These are phyloP conservation scores for Mycena alexandri DNA, from an alignment of 768 basidiomycete species.

Conservation along the genomic window DNA sequence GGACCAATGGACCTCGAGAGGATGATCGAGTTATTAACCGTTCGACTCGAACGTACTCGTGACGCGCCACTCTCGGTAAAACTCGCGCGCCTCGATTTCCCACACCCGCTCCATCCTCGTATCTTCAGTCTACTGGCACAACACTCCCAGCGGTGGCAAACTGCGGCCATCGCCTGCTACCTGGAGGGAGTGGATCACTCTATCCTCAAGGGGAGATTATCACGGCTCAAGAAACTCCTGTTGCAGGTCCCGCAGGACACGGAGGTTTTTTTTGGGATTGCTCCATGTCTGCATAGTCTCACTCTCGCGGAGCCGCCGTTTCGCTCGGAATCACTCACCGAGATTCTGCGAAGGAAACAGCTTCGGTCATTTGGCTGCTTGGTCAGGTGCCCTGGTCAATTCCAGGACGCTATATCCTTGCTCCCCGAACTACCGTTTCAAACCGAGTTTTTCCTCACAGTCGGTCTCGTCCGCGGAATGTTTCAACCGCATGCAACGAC, in stretches of 20 bases:
- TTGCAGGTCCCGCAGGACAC: neutral
- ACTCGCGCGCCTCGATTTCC: neutral
- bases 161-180: neutral
- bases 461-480: neutral
- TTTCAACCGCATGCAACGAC: neutral
- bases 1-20: neutral
- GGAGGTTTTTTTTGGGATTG: constrained; percentile 10
- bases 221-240: neutral
- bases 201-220: constrained; percentile 9
- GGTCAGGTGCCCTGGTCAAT: neutral
- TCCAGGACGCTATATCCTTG: neutral
- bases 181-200: neutral
- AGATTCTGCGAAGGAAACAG: neutral
- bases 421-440: neutral
- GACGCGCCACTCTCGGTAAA: neutral
- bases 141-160: constrained; percentile 14
- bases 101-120: neutral
- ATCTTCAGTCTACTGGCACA: constrained; percentile 3
- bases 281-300: neutral
- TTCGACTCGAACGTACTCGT: neutral
- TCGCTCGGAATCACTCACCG: neutral
- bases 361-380: neutral
- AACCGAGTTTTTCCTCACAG: neutral
- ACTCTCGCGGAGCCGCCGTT: neutral
- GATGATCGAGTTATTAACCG: neutral